phyloP scores from a whole-genome alignment of 2,329 filamentous ascomycete genomes.

The Fusarium concolor region DNA sequence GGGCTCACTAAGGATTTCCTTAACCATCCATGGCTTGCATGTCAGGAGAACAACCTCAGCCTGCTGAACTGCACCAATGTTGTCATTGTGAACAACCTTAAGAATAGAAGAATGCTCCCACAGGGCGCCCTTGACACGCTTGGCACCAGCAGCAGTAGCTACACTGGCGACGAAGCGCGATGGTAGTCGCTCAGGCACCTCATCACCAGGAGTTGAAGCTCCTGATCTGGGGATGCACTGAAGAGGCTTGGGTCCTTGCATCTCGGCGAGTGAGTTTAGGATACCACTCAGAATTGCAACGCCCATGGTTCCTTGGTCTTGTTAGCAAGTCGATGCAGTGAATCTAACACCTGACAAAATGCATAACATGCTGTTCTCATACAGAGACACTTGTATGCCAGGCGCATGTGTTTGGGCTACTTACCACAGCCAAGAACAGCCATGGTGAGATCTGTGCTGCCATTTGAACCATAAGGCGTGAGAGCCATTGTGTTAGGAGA shows the following conservation, averaged over 20 bases:
- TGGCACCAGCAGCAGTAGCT: slow-evolving; percentile 74
- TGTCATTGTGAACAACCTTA: slow-evolving; percentile 77
- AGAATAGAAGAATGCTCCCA: slow-evolving; percentile 71
- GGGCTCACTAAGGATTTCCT: slow-evolving; percentile 72
- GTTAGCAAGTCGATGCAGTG: slow-evolving; percentile 18
- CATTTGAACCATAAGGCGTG: slow-evolving; percentile 51
- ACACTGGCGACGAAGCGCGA: slow-evolving; percentile 86
- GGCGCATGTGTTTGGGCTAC: slow-evolving; percentile 45
- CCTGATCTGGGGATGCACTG: slow-evolving; percentile 56
- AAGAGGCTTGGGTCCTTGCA: slow-evolving; percentile 60
- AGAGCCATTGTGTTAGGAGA: slow-evolving; percentile 45
- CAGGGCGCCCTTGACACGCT: slow-evolving; percentile 75
- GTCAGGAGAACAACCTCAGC: slow-evolving; percentile 81
- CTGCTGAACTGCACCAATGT: slow-evolving; percentile 73
- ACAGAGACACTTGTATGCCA: background rate
- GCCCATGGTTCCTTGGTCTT: slow-evolving; percentile 80
- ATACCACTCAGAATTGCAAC: slow-evolving; percentile 86
- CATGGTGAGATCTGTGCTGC: slow-evolving; percentile 70
- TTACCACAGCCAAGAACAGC: slow-evolving; percentile 85
- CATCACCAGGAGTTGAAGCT: slow-evolving; percentile 58
- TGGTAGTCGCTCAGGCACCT: slow-evolving; percentile 70
- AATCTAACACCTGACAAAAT: background rate
- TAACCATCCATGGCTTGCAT: slow-evolving; percentile 83
- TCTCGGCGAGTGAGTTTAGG: slow-evolving; percentile 73
- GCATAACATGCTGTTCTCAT: background rate